A percentile compares a stretch with the other conserved stretches of the same genome.
Evolutionary conservation across 306 rosid genomes (phyloP).

Genomic region (Lathyrus tuberosus): DNA sequence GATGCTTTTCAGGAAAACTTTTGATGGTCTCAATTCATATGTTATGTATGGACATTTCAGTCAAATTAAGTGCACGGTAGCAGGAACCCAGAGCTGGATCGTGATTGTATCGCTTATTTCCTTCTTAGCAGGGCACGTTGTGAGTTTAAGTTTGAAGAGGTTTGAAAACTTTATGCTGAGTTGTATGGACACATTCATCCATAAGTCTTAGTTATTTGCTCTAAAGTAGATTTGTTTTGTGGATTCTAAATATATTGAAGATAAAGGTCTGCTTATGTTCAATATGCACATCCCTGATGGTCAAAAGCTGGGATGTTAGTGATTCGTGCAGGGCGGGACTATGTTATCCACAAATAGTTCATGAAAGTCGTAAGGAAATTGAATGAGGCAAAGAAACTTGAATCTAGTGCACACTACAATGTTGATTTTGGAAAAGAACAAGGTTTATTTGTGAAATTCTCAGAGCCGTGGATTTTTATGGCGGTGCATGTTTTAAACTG

Average conservation of each 20-base stretch:
- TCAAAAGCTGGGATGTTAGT: too few relatives aligned
- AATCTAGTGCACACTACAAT: too few relatives aligned
- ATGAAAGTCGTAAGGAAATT: too few relatives aligned
- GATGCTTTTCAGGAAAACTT: constrained; percentile 84
- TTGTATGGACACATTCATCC: constrained; percentile 93
- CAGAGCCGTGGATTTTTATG: constrained; percentile 48
- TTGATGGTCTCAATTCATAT: constrained; percentile 65
- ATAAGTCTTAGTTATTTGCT: constrained; percentile 73
- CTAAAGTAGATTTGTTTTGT: constrained; percentile 58
- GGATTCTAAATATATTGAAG: constrained; percentile 50
- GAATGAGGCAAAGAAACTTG: too few relatives aligned
- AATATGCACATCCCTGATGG: constrained; percentile 84
- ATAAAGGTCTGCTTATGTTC: constrained; percentile 80
- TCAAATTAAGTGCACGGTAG: constrained; percentile 56
- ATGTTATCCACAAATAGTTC: too few relatives aligned
- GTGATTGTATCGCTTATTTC: constrained; percentile 57
- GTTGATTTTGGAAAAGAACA: too few relatives aligned
- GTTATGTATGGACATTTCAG: constrained; percentile 61
- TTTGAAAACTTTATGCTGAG: constrained; percentile 88
- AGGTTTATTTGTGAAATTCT: constrained; percentile 27
- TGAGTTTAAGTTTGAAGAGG: constrained; percentile 82
- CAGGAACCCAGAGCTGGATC: constrained; percentile 45
- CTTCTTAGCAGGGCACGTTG: constrained; percentile 75
- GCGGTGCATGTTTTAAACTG: constrained; percentile 49
- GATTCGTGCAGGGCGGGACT: too few relatives aligned